These are phyloP conservation scores for Hypoxylon fuscum DNA, from an alignment of 495 filamentous ascomycete genomes.

Conservation along the genomic window DNA sequence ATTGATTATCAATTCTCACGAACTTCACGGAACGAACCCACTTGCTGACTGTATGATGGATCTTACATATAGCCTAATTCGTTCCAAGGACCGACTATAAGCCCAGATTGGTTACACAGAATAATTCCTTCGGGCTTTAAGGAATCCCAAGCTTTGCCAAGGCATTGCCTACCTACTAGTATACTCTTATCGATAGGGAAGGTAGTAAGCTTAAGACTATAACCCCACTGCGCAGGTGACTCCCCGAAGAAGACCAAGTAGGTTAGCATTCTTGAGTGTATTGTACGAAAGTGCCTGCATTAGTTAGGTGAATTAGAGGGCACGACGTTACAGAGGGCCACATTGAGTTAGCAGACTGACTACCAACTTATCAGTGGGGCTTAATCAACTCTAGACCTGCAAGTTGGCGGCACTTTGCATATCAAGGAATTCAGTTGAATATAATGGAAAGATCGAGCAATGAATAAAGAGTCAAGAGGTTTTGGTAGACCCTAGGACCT, in stretches of 20 bases:
- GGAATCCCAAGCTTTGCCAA: background rate
- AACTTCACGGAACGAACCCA: background rate
- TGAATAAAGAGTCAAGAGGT: constrained; percentile 4
- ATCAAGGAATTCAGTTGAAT: too few relatives aligned
- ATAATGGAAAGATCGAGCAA: background rate
- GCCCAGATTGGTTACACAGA: constrained; percentile 1
- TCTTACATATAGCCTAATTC: background rate
- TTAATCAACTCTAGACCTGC: background rate
- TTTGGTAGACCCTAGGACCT: constrained; percentile 5
- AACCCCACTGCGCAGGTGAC: constrained; percentile 5
- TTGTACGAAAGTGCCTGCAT: constrained; percentile 3
- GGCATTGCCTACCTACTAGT: background rate
- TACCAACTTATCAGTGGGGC: background rate
- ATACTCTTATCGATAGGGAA: constrained; percentile 10
- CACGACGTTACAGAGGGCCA: background rate
- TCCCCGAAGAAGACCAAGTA: background rate
- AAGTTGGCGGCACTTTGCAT: background rate
- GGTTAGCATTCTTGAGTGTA: background rate
- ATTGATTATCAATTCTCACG: background rate
- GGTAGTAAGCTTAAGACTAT: constrained; percentile 13
- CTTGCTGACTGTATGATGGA: background rate
- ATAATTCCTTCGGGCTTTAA: constrained; percentile 2
- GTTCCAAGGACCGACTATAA: constrained; percentile 3
- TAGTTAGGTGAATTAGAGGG: background rate
- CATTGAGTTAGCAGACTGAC: background rate